phyloP scores from a whole-genome alignment of 1,284 basidiomycete species.

The Ganoderma leucocontextum region DNA sequence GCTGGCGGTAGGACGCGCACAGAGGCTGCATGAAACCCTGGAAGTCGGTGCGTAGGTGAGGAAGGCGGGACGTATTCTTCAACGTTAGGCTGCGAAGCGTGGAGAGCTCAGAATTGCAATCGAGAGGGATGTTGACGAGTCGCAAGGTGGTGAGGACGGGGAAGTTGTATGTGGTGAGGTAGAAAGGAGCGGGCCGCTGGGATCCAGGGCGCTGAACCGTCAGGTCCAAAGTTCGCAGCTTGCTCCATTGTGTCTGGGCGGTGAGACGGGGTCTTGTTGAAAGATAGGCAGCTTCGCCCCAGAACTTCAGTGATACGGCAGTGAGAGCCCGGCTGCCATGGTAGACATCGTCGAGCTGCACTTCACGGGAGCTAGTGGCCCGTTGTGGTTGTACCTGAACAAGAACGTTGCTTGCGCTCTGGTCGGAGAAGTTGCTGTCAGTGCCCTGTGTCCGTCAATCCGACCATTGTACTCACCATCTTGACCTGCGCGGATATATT shows the following conservation, averaged over 20 bases:
- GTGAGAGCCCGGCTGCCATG: not conserved
- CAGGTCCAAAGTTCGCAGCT: not conserved
- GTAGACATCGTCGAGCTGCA: not conserved
- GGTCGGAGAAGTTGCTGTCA: not conserved
- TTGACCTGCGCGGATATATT: not conserved
- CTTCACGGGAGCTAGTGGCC: not conserved
- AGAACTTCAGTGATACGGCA: not conserved
- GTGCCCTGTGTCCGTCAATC: not conserved
- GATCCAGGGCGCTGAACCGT: not conserved
- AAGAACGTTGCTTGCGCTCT: not conserved
- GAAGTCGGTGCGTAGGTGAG: not conserved
- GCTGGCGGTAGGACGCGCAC: not conserved
- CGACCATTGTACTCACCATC: not conserved
- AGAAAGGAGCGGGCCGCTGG: not conserved
- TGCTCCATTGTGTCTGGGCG: not conserved
- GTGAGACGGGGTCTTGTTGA: not conserved
- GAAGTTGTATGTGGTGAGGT: constrained; percentile 1
- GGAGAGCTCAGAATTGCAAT: not conserved
- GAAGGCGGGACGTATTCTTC: not conserved
- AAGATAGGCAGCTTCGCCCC: not conserved
- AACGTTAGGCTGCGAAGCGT: not conserved
- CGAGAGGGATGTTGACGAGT: not conserved
- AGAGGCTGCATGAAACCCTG: not conserved
- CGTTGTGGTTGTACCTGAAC: not conserved
- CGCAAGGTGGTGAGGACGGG: not conserved